A percentile compares a stretch with the other conserved stretches of the same genome.
phyloP scores from a whole-genome alignment of 75 land plant genomes.

The Pinus taeda region DNA sequence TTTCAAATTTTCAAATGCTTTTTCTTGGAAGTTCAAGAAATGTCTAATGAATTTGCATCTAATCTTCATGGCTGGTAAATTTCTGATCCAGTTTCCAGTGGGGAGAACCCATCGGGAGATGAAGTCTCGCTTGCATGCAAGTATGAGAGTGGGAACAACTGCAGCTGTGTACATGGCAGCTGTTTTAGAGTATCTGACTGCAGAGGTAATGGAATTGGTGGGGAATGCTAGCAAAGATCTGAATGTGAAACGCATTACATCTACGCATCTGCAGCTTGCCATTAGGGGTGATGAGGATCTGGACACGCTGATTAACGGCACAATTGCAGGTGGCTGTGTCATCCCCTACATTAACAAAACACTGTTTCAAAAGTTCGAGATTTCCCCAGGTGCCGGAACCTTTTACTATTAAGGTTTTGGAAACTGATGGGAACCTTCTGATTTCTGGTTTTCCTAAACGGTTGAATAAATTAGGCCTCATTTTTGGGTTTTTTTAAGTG shows the following conservation, averaged over 20 bases:
- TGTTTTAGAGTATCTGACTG: too few relatives aligned
- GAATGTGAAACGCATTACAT: slow-evolving; percentile 57
- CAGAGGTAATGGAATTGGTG: slow-evolving; percentile 8
- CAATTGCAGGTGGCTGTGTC: slow-evolving; percentile 41
- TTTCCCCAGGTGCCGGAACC: too few relatives aligned
- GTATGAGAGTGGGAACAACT: neutral
- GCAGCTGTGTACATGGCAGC: too few relatives aligned
- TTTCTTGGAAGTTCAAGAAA: too few relatives aligned
- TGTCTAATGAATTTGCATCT: too few relatives aligned
- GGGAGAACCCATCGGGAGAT: slow-evolving; percentile 63
- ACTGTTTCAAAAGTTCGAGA: neutral
- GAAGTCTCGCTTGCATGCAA: slow-evolving; percentile 40
- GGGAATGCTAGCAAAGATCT: slow-evolving; percentile 67
- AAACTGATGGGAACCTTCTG: too few relatives aligned
- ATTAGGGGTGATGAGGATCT: slow-evolving; percentile 39
- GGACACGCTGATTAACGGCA: slow-evolving; percentile 36
- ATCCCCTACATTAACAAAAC: slow-evolving; percentile 33
- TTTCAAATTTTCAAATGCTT: too few relatives aligned
- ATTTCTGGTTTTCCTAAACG: too few relatives aligned
- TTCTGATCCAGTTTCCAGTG: slow-evolving; percentile 53
- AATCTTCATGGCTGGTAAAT: too few relatives aligned
- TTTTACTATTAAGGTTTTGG: too few relatives aligned
- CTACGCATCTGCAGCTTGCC: slow-evolving; percentile 51
- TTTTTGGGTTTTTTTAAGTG: too few relatives aligned
- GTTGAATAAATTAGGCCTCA: too few relatives aligned